phyloP scores from a whole-genome alignment of 768 basidiomycete species.

The Pholiota microspora region DNA sequence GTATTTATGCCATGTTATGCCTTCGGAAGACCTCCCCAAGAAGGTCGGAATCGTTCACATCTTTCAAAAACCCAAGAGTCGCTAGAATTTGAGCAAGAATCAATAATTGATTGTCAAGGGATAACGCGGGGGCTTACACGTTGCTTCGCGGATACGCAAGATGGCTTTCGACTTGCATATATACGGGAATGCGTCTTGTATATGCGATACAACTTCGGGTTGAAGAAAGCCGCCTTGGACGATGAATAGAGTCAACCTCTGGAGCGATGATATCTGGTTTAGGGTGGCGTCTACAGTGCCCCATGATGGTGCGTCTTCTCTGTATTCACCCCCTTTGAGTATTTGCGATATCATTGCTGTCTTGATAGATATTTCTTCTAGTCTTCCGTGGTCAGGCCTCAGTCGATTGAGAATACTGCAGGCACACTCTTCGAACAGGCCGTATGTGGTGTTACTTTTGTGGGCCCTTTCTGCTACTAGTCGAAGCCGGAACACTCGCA shows the following conservation, averaged over 20 bases:
- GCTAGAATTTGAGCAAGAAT: no score
- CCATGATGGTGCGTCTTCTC: not conserved
- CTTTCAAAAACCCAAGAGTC: not conserved
- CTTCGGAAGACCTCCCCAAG: not conserved
- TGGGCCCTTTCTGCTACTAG: not conserved
- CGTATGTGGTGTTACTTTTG: not conserved
- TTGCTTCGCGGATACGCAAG: not conserved
- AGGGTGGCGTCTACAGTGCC: not conserved
- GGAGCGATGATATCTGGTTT: not conserved
- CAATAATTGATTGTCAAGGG: not conserved
- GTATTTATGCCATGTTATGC: slow-evolving; percentile 1
- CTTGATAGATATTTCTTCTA: slow-evolving; percentile 7
- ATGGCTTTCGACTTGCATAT: not conserved
- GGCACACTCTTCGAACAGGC: not conserved
- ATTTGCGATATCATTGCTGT: not conserved
- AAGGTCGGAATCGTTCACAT: not conserved
- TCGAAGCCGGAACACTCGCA: not conserved
- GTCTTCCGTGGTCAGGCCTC: not conserved
- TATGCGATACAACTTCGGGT: not conserved
- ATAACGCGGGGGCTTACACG: not conserved
- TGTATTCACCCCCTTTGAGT: not conserved
- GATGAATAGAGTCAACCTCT: not conserved
- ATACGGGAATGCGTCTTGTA: not conserved
- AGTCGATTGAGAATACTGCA: not conserved
- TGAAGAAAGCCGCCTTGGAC: not conserved